Percentiles rank a stretch among this genome's conserved stretches.
phyloP scores from a whole-genome alignment of 495 filamentous ascomycete genomes.

The Aspergillus avenaceus region DNA sequence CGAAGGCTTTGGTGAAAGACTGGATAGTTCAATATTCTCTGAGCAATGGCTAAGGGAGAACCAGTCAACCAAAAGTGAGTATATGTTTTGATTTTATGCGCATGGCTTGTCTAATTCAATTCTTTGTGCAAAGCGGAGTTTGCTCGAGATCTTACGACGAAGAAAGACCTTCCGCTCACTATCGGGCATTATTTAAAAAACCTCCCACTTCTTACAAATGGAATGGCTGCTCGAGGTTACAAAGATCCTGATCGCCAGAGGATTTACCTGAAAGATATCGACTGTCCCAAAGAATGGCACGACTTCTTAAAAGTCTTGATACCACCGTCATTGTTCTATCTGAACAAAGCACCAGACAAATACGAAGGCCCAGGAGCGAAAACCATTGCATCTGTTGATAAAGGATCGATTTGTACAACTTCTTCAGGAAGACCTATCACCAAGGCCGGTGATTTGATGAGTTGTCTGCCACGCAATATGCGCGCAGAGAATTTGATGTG shows the following conservation, averaged over 20 bases:
- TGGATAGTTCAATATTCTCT: constrained; percentile 73
- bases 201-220: constrained; percentile 70
- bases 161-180: constrained; percentile 70
- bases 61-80: constrained; percentile 67
- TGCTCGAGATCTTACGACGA: constrained; percentile 69
- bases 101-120: not conserved
- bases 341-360: constrained; percentile 70
- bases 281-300: constrained; percentile 82
- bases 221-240: constrained; percentile 65
- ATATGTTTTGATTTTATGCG: not conserved
- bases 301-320: constrained; percentile 71
- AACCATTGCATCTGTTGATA: not conserved
- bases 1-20: constrained; percentile 69
- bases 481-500: constrained; percentile 96
- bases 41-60: constrained; percentile 71
- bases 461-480: constrained; percentile 78
- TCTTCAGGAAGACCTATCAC: constrained; percentile 36
- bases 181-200: constrained; percentile 85
- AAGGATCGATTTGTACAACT: constrained; percentile 2
- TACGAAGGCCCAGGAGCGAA: constrained; percentile 33
- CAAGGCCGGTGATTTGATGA: constrained; percentile 86
- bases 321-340: constrained; percentile 75
- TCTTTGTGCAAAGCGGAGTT: constrained; percentile 44
- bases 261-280: constrained; percentile 92
- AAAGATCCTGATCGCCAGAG: constrained; percentile 70